phyloP scores from a whole-genome alignment of 495 filamentous ascomycete species.

The Penicillium psychrofluorescens region DNA sequence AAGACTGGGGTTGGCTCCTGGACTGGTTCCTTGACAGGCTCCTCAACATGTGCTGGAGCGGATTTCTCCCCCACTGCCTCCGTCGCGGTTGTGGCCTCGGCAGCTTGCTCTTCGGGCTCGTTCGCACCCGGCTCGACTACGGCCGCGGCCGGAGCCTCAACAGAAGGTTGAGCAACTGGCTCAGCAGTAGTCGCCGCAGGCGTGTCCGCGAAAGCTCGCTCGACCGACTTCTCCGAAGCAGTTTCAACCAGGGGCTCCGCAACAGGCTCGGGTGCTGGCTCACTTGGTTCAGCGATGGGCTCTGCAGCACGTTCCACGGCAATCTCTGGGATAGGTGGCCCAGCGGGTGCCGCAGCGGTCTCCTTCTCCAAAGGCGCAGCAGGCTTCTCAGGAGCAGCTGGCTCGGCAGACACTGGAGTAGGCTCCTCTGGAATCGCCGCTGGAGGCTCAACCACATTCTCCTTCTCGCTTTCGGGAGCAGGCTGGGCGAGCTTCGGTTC shows the following conservation, averaged over 20 bases:
- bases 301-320: neutral
- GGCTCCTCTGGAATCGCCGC: constrained; percentile 7
- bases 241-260: constrained; percentile 2
- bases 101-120: neutral
- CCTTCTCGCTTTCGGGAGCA: constrained; percentile 16
- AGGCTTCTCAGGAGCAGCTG: constrained; percentile 2
- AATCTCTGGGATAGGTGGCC: neutral
- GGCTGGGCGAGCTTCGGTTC: constrained; percentile 2
- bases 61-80: neutral
- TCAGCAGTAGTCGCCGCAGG: neutral
- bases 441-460: constrained; percentile 12
- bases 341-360: neutral
- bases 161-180: neutral
- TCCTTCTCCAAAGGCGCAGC: constrained; percentile 2
- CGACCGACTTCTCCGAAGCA: neutral
- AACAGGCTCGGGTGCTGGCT: constrained; percentile 2
- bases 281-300: neutral
- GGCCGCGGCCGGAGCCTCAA: neutral
- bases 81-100: neutral
- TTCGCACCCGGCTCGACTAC: neutral
- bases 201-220: neutral
- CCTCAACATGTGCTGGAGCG: neutral
- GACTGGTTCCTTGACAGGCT: neutral
- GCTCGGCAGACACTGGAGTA: neutral
- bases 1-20: neutral